These are phyloP conservation scores for Babesia caballi DNA, from an alignment of 169 alveolate genomes.

Conservation along the genomic window DNA sequence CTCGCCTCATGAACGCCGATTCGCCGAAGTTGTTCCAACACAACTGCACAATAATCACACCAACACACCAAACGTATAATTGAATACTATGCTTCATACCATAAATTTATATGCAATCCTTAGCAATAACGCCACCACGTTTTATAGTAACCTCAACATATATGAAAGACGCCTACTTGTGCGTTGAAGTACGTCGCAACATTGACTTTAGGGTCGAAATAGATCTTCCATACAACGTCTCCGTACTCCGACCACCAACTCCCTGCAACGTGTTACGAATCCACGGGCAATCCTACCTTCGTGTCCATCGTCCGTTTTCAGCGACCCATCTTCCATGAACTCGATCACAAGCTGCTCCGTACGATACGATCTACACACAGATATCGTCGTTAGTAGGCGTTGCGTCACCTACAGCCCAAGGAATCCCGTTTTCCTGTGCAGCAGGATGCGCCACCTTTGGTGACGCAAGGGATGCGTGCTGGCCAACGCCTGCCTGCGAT, in stretches of 20 bases:
- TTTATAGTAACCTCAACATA: background rate
- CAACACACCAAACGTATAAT: background rate
- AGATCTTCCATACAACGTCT: conserved; percentile 50
- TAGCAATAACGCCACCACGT: background rate
- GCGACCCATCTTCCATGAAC: conserved; percentile 51
- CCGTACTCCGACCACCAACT: conserved; percentile 62
- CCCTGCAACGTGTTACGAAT: conserved; percentile 4
- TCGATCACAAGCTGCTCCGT: conserved; percentile 27
- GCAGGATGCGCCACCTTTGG: conserved; percentile 39
- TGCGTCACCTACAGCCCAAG: conserved; percentile 16
- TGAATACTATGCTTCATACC: too few species aligned
- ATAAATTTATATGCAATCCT: background rate
- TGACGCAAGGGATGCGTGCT: conserved; percentile 53
- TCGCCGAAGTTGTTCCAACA: conserved; percentile 40
- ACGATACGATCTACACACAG: conserved; percentile 2
- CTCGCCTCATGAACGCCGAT: conserved; percentile 55
- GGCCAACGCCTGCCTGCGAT: conserved; percentile 17
- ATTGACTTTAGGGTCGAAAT: conserved; percentile 5
- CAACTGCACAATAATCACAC: conserved; percentile 2
- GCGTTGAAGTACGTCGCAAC: conserved; percentile 49
- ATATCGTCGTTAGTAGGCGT: too few species aligned
- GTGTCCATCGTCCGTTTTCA: conserved; percentile 34
- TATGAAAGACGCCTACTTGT: conserved; percentile 5
- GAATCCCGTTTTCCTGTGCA: conserved; percentile 7
- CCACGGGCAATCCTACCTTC: conserved; percentile 7